Percentiles rank a stretch among this genome's conserved stretches.
Evolutionary conservation across 2,329 filamentous ascomycete genomes (phyloP).

Genomic region (Neofusicoccum laricinum): DNA sequence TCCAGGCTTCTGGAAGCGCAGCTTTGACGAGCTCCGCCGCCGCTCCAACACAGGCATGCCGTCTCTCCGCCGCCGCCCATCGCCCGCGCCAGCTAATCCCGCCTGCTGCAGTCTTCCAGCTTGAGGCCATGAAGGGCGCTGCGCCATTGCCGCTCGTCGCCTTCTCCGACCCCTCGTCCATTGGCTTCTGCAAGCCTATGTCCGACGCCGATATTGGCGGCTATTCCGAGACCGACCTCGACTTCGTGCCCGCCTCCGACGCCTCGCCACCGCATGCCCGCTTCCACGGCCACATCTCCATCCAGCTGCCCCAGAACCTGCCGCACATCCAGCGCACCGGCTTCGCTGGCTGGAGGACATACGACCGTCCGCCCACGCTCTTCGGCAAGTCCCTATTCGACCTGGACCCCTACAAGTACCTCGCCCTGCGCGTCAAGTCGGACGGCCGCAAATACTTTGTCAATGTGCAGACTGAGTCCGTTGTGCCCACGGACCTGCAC

Average conservation of each 20-base stretch:
- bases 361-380: constrained; percentile 71
- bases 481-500: constrained; percentile 92
- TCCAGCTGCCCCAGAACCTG: constrained; percentile 70
- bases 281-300: constrained; percentile 88
- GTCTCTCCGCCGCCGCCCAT: constrained; percentile 26
- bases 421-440: constrained; percentile 83
- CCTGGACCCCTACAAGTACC: constrained; percentile 82
- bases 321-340: constrained; percentile 76
- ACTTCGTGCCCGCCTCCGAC: constrained; percentile 53
- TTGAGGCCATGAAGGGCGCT: constrained; percentile 66
- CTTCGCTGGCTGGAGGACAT: constrained; percentile 87
- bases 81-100: constrained; percentile 30
- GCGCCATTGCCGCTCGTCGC: constrained; percentile 63
- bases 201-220: constrained; percentile 84
- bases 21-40: constrained; percentile 57
- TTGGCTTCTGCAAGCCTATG: constrained; percentile 67
- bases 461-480: constrained; percentile 91
- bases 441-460: constrained; percentile 92
- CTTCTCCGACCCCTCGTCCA: constrained; percentile 53
- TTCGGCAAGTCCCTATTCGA: constrained; percentile 87
- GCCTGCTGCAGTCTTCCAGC: constrained; percentile 56
- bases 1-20: constrained; percentile 56
- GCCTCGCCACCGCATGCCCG: constrained; percentile 64
- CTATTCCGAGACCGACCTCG: constrained; percentile 71
- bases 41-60: constrained; percentile 52